Conservation (phyloP, 768 basidiomycete genomes). For the Amyloporia xantha region DNA sequence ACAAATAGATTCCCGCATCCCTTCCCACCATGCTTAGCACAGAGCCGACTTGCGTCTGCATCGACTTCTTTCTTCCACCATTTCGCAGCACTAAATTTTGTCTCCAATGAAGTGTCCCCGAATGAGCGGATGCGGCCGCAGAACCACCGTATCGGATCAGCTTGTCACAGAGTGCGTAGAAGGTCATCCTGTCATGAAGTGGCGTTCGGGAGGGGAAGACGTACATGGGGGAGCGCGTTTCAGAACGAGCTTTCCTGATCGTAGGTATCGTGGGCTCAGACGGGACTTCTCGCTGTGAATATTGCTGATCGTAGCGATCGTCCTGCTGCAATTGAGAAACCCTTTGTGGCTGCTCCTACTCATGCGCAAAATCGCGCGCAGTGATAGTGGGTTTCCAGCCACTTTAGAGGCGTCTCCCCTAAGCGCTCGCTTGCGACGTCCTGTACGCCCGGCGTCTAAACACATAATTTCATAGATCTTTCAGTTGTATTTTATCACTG, state of each 20-base stretch:
- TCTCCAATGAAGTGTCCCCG: constrained; percentile 71
- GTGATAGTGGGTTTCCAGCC: constrained; percentile 3
- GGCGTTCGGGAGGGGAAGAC: constrained; percentile 32
- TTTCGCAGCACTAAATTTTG: too few relatives aligned
- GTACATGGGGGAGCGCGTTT: constrained; percentile 34
- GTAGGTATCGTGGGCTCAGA: constrained; percentile 19
- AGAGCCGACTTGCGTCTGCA: too few relatives aligned
- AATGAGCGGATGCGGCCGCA: constrained; percentile 74
- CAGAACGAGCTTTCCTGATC: constrained; percentile 29
- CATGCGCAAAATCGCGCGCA: constrained; percentile 14
- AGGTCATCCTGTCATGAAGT: constrained; percentile 48
- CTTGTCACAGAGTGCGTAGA: constrained; percentile 52
- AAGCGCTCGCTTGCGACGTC: constrained; percentile 15
- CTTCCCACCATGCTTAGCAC: too few relatives aligned
- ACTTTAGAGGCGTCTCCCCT: constrained; percentile 4
- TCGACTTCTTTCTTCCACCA: too few relatives aligned
- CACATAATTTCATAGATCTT: constrained; percentile 15
- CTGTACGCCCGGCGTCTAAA: constrained; percentile 25
- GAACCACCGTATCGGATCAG: constrained; percentile 25
- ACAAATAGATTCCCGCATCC: too few relatives aligned
- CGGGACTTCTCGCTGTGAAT: constrained; percentile 8
- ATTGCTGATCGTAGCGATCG: constrained; percentile 9
- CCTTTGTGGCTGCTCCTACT: not conserved
- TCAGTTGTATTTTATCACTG: constrained; percentile 6
- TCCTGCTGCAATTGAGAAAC: constrained; percentile 5